Base-by-base conservation (phyloP, 805 yeast genomes). In the Teunomyces aglyptinius region DNA sequence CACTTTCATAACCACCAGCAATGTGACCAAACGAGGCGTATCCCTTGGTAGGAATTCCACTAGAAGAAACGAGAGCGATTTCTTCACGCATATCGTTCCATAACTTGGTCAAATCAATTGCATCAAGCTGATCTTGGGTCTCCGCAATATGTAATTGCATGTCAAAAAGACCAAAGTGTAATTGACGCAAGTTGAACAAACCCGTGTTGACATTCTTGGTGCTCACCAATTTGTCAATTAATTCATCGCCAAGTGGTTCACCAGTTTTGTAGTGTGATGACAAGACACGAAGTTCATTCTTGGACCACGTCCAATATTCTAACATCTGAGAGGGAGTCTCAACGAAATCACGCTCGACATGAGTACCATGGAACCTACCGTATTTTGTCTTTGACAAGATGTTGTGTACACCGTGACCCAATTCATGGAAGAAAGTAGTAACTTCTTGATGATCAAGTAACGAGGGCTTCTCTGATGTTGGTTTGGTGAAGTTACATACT, bases 281-380 rank as follows among this genome's bases (percentile, higher is more conserved):
- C 45, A 89, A 66, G 7, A 61, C 59, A 54, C 71, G 76, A 52
- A 89, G 70, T 63, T 82, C 83, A 33, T 74, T 68, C 45, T 75
- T 75, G 45, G 83, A 78, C 96, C 96, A 89, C 32, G 91, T 85
- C 89, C 94, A 89, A 64, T 81, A 86, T 65, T 89, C 96, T 56
- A 89, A 72, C 83, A 89, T 80, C 69, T 89, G 96, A 1, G 96
- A 88, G 22, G 96, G 96, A 48, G 92, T 88, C 66, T 89, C 96
- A 42, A 89, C 96, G 67, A 89, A 89, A 67, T 89, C 96, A 77
- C 94, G 76, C 32, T 86, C 81, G 38, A 86, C 92, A 33, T 78
- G 72, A 26, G 91, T 83, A 18, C 96, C 96, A 59, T 81, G 85
- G 67, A 87, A 88, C 51, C 84, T 75, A 2, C 85, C 75, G 53